Evolutionary conservation across 2,329 filamentous ascomycete genomes (phyloP).

Genomic region (Grosmannia serpens): DNA sequence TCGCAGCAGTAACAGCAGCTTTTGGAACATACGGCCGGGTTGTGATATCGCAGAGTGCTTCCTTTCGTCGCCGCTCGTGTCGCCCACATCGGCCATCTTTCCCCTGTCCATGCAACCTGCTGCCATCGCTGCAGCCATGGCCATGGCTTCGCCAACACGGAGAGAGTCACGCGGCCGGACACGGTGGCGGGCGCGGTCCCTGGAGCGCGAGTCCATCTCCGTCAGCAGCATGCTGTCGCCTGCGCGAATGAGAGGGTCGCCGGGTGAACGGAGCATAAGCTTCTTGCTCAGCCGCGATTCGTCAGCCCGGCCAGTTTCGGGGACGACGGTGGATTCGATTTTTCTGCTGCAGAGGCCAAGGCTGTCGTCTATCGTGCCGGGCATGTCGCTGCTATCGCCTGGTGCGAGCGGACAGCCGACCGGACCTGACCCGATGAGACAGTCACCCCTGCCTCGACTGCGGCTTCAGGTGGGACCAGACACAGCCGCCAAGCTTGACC

Average conservation of each 20-base stretch:
- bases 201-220: slow-evolving; percentile 3
- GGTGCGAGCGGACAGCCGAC: neutral
- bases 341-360: neutral
- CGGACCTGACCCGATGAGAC: neutral
- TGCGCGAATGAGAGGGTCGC: neutral
- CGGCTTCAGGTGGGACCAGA: neutral
- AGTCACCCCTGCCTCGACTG: neutral
- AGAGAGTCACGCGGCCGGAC: neutral
- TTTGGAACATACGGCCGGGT: neutral
- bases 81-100: neutral
- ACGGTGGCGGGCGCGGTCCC: slow-evolving; percentile 2
- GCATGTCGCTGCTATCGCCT: neutral
- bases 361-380: neutral
- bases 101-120: neutral
- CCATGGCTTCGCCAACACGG: neutral
- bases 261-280: neutral
- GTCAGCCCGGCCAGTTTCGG: slow-evolving; percentile 3
- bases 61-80: neutral
- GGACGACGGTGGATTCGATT: neutral
- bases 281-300: slow-evolving; percentile 10
- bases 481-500: slow-evolving; percentile 17
- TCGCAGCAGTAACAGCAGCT: neutral
- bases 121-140: neutral
- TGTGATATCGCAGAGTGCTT: neutral
- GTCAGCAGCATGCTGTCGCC: neutral